Base-by-base conservation (phyloP, 352 stramenopile species). In the Phytophthora megakarya region DNA sequence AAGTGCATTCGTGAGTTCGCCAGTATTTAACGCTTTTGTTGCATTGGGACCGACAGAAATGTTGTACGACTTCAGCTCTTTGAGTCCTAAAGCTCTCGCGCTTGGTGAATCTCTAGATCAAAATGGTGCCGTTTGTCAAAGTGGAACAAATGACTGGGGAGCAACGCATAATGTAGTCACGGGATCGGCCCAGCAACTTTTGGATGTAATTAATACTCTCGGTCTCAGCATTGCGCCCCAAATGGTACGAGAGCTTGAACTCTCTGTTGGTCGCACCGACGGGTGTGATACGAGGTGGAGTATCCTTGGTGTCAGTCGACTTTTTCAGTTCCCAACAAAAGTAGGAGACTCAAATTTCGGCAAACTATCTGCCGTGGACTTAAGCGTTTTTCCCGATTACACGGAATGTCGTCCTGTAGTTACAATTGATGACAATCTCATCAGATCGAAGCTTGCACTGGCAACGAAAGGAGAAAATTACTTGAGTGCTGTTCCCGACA, bases 351-450 rank as follows among this genome's bases (percentile, higher is more conserved):
- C 49, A 16, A 38, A 38, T 3, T 72, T 67, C 37, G 53, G 48
- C 42, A 67, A 65, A 22, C 60, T 72, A 19, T 50, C 56, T 4
- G 56, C 63, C 10, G 57, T 58, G 0, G 63, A 61, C 23, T 42
- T 63, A 5, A 72, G 26, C 7, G n/a, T 72, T 16, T 71, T 67
- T 16, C 63, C 56, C 3, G 42, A 61, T 22, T 72, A 63, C 37
- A 71, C 63, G 12, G 63, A 67, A n/a, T 71, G 63, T 26, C 56
- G 63, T 18, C 47, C 48, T 5, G 9, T 42, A 9, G 49, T 67
- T 9, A 12, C 55, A 15, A 37, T 55, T 7, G 56, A 67, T 13
- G 44, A 39, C 18, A 55, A 12, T 19, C 11, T 51, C 12, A 21
- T 62, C 6, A 26, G 45, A 1, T 69, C 58, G 21, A 68, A 65